Evolutionary conservation across 2,329 filamentous ascomycete genomes (phyloP), one percentile per base, ranked within the genome.

Genomic region (Diaporthe citri): DNA sequence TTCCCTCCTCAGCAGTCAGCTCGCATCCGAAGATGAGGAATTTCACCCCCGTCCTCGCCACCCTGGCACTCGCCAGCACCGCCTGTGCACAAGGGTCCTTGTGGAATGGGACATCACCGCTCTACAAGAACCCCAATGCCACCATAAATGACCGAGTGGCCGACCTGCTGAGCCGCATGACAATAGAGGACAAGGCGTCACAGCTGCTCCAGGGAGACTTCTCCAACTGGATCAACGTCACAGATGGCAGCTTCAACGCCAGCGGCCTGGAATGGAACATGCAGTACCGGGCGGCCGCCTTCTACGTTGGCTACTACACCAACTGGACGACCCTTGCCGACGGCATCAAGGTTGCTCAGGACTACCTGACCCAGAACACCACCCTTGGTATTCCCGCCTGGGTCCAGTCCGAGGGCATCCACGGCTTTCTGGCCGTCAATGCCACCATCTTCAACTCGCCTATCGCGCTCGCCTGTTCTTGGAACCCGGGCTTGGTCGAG

Each of bases 381-480:
- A 91, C 89, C 1, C 83, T 92, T 12, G 93, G 92, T 0, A 95
- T 95, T 71, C 93, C 93, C 9, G 91, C 93, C 1, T 88, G 94
- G 78, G 90, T 93, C 20, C 93, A 95, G 82, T 93, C 90, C 4
- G 93, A 95, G 83, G 93, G 91, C 51, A 93, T 95, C 59, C 93
- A 95, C 79, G 93, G 93, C 1, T 91, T 95, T 77, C 85, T 94
- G 43, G 89, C 93, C 57, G 89, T 89, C 13, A 95, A 95, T 81
- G 93, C 92, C 3, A 95, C 93, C 1, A 93, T 95, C 75, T 95
- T 95, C 86, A 95, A 95, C 83, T 94, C 92, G 1, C 93, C 93
- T 0, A 94, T 95, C 78, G 93, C 86, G 10, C 90, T 93, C 71
- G 93, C 90, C 22, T 94, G 92, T 79, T 93, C 93, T 0, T 95